Conservation (phyloP, 1,284 basidiomycete genomes). For the Cystobasidium slooffiae region DNA sequence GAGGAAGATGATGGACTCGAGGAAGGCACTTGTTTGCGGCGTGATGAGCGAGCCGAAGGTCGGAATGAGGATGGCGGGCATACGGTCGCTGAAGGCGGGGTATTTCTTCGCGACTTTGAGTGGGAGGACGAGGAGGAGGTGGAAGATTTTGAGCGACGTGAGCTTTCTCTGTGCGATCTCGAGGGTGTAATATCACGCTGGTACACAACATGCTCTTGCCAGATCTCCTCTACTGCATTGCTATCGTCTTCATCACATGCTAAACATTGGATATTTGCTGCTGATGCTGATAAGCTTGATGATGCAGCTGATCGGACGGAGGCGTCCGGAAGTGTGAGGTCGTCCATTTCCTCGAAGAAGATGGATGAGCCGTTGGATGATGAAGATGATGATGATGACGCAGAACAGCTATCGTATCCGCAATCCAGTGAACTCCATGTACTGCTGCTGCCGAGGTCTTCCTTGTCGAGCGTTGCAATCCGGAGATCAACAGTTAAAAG, state of each 20-base stretch:
- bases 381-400: constrained; percentile 18
- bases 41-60: constrained; percentile 28
- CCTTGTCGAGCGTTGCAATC: neutral
- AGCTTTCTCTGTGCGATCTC: constrained; percentile 11
- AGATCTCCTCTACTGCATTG: constrained; percentile 14
- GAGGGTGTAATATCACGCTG: neutral
- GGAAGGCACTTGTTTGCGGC: constrained; percentile 16
- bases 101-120: constrained; percentile 12
- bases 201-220: constrained; percentile 26
- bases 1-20: constrained; percentile 23
- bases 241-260: constrained; percentile 14
- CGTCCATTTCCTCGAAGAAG: constrained; percentile 23
- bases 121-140: constrained; percentile 13
- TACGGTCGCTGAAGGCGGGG: neutral
- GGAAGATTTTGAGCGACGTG: constrained; percentile 21
- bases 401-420: constrained; percentile 9
- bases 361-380: constrained; percentile 7
- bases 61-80: constrained; percentile 12
- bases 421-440: neutral
- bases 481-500: constrained; percentile 2
- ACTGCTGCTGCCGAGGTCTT: neutral
- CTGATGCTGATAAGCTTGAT: neutral
- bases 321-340: neutral
- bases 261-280: neutral
- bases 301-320: too few relatives aligned